phyloP scores from a whole-genome alignment of 495 filamentous ascomycete genomes.

The Chaetomidium leptoderma region DNA sequence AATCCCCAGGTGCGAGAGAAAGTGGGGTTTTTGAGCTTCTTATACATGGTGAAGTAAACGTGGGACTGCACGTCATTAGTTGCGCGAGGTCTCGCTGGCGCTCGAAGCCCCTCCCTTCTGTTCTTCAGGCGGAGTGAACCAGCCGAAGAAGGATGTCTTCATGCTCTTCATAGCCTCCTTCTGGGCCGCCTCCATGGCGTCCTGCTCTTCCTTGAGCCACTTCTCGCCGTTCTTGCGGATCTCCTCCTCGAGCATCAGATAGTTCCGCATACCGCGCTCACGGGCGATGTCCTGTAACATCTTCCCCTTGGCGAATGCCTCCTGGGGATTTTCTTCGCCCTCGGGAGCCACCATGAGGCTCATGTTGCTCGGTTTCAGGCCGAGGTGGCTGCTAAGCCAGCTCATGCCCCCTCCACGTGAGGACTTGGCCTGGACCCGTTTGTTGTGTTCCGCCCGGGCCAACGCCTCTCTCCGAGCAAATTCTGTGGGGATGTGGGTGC shows the following conservation, averaged over 20 bases:
- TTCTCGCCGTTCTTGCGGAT: constrained; percentile 89
- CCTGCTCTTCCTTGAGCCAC: constrained; percentile 88
- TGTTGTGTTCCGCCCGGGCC: constrained; percentile 73
- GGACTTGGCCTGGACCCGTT: constrained; percentile 63
- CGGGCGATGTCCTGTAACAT: constrained; percentile 91
- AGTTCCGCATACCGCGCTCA: constrained; percentile 84
- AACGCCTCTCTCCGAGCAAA: constrained; percentile 84
- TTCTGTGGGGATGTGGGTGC: constrained; percentile 77
- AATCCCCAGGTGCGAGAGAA: background rate
- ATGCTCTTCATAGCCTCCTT: constrained; percentile 88
- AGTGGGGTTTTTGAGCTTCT: constrained; percentile 13
- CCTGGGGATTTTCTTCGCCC: constrained; percentile 63
- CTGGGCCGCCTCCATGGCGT: constrained; percentile 74
- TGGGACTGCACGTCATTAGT: background rate
- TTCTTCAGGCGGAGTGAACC: constrained; percentile 36
- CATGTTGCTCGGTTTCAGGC: constrained; percentile 61
- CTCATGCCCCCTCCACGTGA: constrained; percentile 52
- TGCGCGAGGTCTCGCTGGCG: constrained; percentile 14
- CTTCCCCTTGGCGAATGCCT: constrained; percentile 81
- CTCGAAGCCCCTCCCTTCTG: constrained; percentile 5
- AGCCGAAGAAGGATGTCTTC: constrained; percentile 48
- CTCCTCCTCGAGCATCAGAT: constrained; percentile 80
- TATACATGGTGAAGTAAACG: constrained; percentile 16
- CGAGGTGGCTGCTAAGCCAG: constrained; percentile 63
- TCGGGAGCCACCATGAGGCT: constrained; percentile 51